A percentile compares a stretch with the other conserved stretches of the same genome.
These are phyloP conservation scores for Dactylonectria macrodidyma DNA, from an alignment of 2,329 filamentous ascomycete species.

Conservation along the genomic window DNA sequence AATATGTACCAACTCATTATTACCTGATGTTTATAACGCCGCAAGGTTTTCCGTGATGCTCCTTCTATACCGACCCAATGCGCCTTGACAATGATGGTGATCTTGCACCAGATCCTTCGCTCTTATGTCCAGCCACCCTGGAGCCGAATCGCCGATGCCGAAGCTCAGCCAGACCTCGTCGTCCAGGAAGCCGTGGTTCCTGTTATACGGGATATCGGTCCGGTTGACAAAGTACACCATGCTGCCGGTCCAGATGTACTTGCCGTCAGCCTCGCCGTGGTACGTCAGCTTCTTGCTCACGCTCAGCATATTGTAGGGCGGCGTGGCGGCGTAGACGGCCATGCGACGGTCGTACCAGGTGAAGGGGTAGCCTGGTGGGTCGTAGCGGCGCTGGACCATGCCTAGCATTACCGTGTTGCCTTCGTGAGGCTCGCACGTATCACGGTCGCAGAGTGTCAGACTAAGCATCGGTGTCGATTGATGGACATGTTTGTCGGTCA, in stretches of 20 bases:
- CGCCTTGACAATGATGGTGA: constrained; percentile 40
- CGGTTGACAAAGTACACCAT: constrained; percentile 43
- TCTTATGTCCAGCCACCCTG: constrained; percentile 41
- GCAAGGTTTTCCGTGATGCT: background rate
- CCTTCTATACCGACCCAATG: constrained; percentile 29
- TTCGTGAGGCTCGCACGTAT: constrained; percentile 34
- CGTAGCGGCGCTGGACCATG: constrained; percentile 45
- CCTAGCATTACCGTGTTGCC: constrained; percentile 41
- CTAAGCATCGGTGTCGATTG: constrained; percentile 45
- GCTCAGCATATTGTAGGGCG: constrained; percentile 42
- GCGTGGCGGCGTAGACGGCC: constrained; percentile 37
- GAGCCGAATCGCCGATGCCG: constrained; percentile 40
- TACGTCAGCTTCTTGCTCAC: constrained; percentile 45
- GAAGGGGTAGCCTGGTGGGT: constrained; percentile 38
- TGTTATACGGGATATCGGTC: constrained; percentile 27
- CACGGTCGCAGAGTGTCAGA: constrained; percentile 41
- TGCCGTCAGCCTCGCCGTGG: constrained; percentile 42
- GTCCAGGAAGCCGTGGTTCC: constrained; percentile 40
- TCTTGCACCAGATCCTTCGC: constrained; percentile 40
- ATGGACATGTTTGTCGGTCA: constrained; percentile 37
- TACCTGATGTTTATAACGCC: no score
- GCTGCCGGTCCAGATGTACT: constrained; percentile 43
- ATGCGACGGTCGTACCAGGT: constrained; percentile 45
- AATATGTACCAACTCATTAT: no score
- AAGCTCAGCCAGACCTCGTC: constrained; percentile 44